Conservation (phyloP, 1,284 basidiomycete genomes). For the Irpex lacteus region DNA sequence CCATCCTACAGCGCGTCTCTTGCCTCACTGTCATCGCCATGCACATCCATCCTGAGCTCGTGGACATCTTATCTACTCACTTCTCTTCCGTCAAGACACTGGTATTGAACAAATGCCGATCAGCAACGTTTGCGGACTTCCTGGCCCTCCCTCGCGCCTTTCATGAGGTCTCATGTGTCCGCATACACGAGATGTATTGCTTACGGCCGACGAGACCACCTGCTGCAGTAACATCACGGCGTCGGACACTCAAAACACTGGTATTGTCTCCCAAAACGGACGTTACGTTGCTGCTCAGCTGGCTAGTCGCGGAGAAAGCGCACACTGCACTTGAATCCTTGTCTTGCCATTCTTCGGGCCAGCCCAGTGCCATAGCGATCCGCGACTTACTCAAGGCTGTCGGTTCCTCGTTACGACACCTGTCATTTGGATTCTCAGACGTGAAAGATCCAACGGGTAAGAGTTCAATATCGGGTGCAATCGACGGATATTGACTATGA, state of each 20-base stretch:
- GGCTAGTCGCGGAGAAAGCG: conserved; percentile 15
- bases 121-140: conserved; percentile 20
- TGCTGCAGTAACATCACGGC: neutral
- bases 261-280: conserved; percentile 21
- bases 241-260: conserved; percentile 13
- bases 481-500: neutral
- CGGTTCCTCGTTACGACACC: conserved; percentile 16
- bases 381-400: conserved; percentile 17
- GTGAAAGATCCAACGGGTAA: conserved; percentile 22
- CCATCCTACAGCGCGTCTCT: conserved; percentile 8
- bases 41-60: conserved; percentile 8
- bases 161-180: conserved; percentile 5
- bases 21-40: conserved; percentile 15
- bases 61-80: conserved; percentile 11
- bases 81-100: conserved; percentile 14
- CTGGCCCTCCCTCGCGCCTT: conserved; percentile 16
- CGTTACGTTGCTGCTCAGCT: conserved; percentile 18
- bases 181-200: conserved; percentile 9
- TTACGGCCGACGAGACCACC: conserved; percentile 2
- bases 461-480: neutral
- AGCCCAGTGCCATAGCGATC: conserved; percentile 18
- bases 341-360: conserved; percentile 19
- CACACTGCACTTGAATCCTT: conserved; percentile 15
- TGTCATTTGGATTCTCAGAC: conserved; percentile 21
- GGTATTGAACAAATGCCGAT: conserved; percentile 20